Conservation (phyloP, 164 flowering plant species). For the Umbellularia californica region DNA sequence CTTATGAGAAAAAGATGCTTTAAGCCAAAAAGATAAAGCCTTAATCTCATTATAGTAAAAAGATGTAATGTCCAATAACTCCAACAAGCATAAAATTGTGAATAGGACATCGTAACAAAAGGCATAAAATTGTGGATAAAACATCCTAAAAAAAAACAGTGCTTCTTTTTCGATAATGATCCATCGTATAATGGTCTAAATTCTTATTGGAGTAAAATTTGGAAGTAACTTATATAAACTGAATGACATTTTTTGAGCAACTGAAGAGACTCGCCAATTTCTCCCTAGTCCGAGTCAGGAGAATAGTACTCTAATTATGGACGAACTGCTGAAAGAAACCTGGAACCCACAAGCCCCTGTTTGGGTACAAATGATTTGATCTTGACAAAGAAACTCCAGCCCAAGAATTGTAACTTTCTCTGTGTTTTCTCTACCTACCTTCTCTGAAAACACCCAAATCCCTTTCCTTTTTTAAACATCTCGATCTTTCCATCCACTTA, state of each 20-base stretch:
- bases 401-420: constrained; percentile 34
- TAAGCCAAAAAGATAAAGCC: too few relatives aligned
- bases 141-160: too few relatives aligned
- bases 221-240: too few relatives aligned
- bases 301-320: not conserved
- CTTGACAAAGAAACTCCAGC: constrained; percentile 16
- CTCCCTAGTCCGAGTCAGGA: not conserved
- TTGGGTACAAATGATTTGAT: constrained; percentile 23
- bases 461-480: not conserved
- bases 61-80: too few relatives aligned
- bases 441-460: not conserved
- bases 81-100: too few relatives aligned
- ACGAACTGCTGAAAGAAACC: not conserved
- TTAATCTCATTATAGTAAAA: too few relatives aligned
- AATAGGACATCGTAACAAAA: too few relatives aligned
- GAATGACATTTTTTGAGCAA: not conserved
- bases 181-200: too few relatives aligned
- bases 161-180: not conserved
- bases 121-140: too few relatives aligned
- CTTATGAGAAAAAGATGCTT: too few relatives aligned
- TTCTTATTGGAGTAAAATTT: too few relatives aligned
- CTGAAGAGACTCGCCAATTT: not conserved
- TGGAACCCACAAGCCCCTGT: not conserved
- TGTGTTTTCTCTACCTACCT: constrained; percentile 26
- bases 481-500: not conserved